Evolutionary conservation across 202 grass and related monocot genomes (phyloP), one percentile per base, ranked within the genome.

Genomic region (Zizania palustris): DNA sequence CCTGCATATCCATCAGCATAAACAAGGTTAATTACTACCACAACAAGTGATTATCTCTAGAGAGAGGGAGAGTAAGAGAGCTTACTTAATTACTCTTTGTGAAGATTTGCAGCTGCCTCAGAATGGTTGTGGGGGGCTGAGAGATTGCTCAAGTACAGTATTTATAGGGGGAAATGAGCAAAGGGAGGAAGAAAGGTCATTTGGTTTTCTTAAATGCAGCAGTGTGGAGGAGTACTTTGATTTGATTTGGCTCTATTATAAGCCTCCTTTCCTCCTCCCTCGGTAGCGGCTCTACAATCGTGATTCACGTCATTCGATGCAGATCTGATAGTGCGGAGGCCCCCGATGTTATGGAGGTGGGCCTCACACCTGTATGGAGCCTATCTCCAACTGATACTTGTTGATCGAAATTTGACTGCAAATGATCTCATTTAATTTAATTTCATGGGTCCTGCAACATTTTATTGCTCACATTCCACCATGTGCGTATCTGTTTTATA

Each of bases 181-280:
- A 11, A 11, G 11, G 44, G 12, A 69, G 15, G 15, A 55, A 39
- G 33, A 34, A 55, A 65, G 67, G 84, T 88, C 84, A 88, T 90
- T 90, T 78, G 81, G 41, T 80, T 80, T 80, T 89, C 49, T 83
- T 83, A 87, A 87, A 89, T 89, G 45, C 85, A 19, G 48, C 55
- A 71, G 62, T 75, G 46, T 39, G 33, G 35, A 70, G 38, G 34
- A 76, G 60, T 77, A 67, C 71, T 79, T 87, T 43, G 54, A 84
- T 79, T 87, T 43, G 54, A 84, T 44, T 79, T 77, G 77, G 69
- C 64, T 58, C 20, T 84, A 54, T 19, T 54, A 54, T 54, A 54
- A 54, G 28, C 28, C 28, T n/a, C 19, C 51, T 10, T n/a, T n/a
- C n/a, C n/a, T n/a, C n/a, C n/a, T n/a, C n/a, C n/a, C n/a, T n/a